Evolutionary conservation across 768 basidiomycete genomes (phyloP).

Genomic region (Hirschioporus abietinus): DNA sequence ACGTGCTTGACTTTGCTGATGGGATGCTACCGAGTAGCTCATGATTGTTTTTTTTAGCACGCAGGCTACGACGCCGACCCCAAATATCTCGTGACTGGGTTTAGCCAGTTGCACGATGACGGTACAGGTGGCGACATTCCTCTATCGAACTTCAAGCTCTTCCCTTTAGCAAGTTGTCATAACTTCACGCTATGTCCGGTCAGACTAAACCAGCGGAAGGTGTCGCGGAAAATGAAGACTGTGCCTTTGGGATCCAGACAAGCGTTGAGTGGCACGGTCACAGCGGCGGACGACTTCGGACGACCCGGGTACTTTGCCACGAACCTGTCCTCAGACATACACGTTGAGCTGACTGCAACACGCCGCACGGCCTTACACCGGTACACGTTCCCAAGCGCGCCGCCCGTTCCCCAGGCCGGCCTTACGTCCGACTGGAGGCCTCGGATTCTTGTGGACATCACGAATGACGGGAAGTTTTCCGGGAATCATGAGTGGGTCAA

Average conservation of each 20-base stretch:
- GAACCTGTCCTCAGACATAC: conserved; percentile 4
- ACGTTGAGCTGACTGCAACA: conserved; percentile 9
- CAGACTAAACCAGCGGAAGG: not conserved
- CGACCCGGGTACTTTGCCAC: not conserved
- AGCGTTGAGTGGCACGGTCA: not conserved
- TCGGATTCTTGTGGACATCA: conserved; percentile 9
- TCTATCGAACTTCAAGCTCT: conserved; percentile 8
- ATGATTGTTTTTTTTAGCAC: not conserved
- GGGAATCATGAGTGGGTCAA: not conserved
- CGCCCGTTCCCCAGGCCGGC: not conserved
- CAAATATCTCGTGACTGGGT: conserved; percentile 7
- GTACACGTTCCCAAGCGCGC: conserved; percentile 7
- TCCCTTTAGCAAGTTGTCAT: conserved; percentile 4
- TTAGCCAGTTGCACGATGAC: conserved; percentile 12
- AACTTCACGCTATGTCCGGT: not conserved
- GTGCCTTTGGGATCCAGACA: not conserved
- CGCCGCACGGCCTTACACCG: conserved; percentile 10
- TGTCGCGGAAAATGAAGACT: not conserved
- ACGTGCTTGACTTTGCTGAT: not conserved
- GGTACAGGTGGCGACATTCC: conserved; percentile 5
- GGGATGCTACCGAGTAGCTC: not conserved
- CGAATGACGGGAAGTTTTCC: conserved; percentile 10
- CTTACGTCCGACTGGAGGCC: not conserved
- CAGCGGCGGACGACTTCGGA: not conserved
- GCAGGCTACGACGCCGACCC: conserved; percentile 11